phyloP scores from a whole-genome alignment of 2,329 filamentous ascomycete genomes.

The Aspergillus sp. region DNA sequence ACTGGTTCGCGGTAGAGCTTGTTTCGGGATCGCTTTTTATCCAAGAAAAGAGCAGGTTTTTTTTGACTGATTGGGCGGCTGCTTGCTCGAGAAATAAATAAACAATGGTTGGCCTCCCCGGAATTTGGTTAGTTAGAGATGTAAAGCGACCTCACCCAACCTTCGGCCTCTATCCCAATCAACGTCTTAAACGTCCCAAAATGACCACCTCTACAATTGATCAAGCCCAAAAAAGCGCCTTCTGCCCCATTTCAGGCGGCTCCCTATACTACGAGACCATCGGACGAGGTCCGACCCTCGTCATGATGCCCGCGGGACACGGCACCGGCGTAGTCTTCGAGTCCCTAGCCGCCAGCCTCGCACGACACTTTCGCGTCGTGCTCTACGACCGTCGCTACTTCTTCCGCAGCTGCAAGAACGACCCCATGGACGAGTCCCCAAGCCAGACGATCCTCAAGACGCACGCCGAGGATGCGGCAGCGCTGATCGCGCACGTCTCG shows the following conservation, averaged over 20 bases:
- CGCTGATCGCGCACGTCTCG: background rate
- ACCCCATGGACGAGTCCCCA: background rate
- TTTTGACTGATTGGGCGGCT: no score
- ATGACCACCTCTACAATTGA: background rate
- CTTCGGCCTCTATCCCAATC: no score
- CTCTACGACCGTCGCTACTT: conserved; percentile 16
- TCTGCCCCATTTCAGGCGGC: background rate
- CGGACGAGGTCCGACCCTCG: conserved; percentile 6
- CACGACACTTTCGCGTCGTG: conserved; percentile 5
- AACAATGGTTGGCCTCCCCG: no score
- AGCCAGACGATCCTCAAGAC: background rate
- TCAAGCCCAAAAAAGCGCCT: background rate
- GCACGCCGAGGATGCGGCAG: background rate
- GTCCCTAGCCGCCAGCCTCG: conserved; percentile 4
- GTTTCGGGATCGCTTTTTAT: no score
- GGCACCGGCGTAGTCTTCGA: conserved; percentile 7
- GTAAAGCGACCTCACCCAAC: no score
- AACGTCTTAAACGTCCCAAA: background rate
- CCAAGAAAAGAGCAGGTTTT: no score
- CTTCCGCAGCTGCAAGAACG: conserved; percentile 3
- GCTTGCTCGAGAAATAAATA: no score
- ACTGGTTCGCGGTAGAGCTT: no score
- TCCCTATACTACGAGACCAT: conserved; percentile 1
- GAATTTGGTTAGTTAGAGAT: no score
- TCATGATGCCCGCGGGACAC: conserved; percentile 11